Base-by-base conservation (phyloP, 129 eudicot genomes). In the Tagetes erecta region DNA sequence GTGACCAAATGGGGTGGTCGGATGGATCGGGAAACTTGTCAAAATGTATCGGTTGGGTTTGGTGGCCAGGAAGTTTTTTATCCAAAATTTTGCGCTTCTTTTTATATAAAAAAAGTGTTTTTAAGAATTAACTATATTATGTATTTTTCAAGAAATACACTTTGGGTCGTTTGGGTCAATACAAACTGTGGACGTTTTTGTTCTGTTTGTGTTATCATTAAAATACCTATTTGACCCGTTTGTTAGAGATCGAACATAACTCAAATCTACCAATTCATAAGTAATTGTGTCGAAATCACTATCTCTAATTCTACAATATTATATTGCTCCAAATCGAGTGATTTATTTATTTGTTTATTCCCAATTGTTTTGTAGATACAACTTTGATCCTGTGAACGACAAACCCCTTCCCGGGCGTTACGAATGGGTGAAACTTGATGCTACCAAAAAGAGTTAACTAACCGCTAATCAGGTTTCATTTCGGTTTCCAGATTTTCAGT, bases 341-440 rank as follows among this genome's bases (percentile, higher is more conserved):
- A 33, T 59, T 69, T 4, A 9, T 55, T 33, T 9, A 14, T 68
- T 34, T 41, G 8, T 51, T 6, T 27, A 5, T 50, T 47, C 2
- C 10, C 10, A 40, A 78, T 4, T 73, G 37, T 53, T 14, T 45
- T 84, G 77, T 74, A 82, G 89, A 89, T 87, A 87, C 79, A 87
- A 87, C 85, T 87, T 79, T 74, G 92, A 87, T 80, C 92, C 89
- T 0, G 82, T 84, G 73, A 77, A 80, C 0, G 89, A 82, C 20
- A 82, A 82, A 53, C 92, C 92, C 3, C 87, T 87, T 33, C 78
- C 68, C 10, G 92, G 92, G 38, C 89, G 85, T 38, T 87, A 68
- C 45, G 83, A 82, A 74, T 87, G 92, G 92, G 76, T 76, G 72
- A 87, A 87, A 80, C 64, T 84, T 27, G 75, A 87, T 60, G 73